Percentiles rank a stretch among this genome's conserved stretches.
phyloP scores from a whole-genome alignment of 176 grass and related monocot genomes.

The Typha latifolia region DNA sequence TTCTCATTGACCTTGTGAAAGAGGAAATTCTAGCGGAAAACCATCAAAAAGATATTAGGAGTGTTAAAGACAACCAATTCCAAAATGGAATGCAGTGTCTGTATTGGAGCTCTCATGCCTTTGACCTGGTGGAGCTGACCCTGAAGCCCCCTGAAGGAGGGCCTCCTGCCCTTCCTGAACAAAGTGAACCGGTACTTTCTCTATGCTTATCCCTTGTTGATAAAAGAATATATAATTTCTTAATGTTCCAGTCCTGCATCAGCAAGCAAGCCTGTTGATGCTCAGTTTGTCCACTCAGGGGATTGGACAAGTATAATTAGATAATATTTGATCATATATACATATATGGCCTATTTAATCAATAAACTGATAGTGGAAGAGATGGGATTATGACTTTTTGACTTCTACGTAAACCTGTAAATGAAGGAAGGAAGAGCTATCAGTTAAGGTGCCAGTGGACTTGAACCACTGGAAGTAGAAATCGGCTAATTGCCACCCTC shows the following conservation, averaged over 20 bases:
- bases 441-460: no score
- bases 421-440: no score
- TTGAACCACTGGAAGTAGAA: no score
- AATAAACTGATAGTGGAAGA: no score
- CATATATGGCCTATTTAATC: no score
- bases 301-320: no score
- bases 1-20: slow-evolving; percentile 79
- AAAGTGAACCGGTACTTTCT: slow-evolving; percentile 53
- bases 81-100: slow-evolving; percentile 15
- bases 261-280: not conserved
- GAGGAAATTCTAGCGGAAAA: slow-evolving; percentile 38
- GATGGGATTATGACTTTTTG: no score
- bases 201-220: slow-evolving; percentile 2
- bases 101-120: slow-evolving; percentile 36
- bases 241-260: not conserved
- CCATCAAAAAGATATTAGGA: slow-evolving; percentile 15
- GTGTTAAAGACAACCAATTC: slow-evolving; percentile 15
- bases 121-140: slow-evolving; percentile 51
- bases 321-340: no score
- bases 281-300: no score
- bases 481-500: no score
- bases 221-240: slow-evolving; percentile 2
- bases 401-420: no score
- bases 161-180: slow-evolving; percentile 59
- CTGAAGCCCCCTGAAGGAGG: slow-evolving; percentile 77